phyloP scores from a whole-genome alignment of 805 yeast species.

The Zygotorulaspora danielsina region DNA sequence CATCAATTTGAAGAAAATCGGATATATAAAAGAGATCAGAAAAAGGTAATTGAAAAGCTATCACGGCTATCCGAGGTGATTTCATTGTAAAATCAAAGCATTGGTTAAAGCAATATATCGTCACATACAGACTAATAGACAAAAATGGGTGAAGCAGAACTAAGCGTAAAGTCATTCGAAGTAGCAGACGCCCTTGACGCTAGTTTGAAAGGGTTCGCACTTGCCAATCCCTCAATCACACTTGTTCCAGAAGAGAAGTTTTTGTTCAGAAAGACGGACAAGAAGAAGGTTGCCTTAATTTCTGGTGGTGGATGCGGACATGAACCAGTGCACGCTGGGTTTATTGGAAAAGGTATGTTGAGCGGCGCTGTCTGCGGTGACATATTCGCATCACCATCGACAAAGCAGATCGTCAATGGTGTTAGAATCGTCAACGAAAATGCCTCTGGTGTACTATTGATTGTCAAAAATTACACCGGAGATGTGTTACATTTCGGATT shows the following conservation, averaged over 20 bases:
- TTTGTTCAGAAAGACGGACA: slow-evolving; percentile 34
- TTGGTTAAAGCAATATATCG: too few relatives aligned
- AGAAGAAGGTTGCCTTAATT: slow-evolving; percentile 60
- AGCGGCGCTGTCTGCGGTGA: slow-evolving; percentile 89
- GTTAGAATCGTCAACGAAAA: slow-evolving; percentile 38
- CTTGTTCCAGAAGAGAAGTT: slow-evolving; percentile 39
- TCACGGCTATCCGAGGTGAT: too few relatives aligned
- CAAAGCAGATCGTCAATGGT: slow-evolving; percentile 77
- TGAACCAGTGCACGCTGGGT: slow-evolving; percentile 92
- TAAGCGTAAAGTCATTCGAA: slow-evolving; percentile 38
- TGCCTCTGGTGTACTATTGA: slow-evolving; percentile 59
- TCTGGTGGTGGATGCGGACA: slow-evolving; percentile 97
- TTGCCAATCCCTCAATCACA: slow-evolving; percentile 38
- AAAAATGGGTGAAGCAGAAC: slow-evolving; percentile 12
- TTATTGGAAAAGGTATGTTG: slow-evolving; percentile 75
- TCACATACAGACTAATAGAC: too few relatives aligned
- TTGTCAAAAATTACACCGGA: slow-evolving; percentile 92
- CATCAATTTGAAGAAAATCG: too few relatives aligned
- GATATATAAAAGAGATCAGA: too few relatives aligned
- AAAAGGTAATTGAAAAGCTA: too few relatives aligned
- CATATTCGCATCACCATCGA: slow-evolving; percentile 93
- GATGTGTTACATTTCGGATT: slow-evolving; percentile 90
- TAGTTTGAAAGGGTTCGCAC: slow-evolving; percentile 39
- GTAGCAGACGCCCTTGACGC: slow-evolving; percentile 38
- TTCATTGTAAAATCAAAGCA: too few relatives aligned